Evolutionary conservation across 495 filamentous ascomycete species (phyloP), one percentile per base, ranked within the genome.

Genomic region (Hypoxylon subgilvum): DNA sequence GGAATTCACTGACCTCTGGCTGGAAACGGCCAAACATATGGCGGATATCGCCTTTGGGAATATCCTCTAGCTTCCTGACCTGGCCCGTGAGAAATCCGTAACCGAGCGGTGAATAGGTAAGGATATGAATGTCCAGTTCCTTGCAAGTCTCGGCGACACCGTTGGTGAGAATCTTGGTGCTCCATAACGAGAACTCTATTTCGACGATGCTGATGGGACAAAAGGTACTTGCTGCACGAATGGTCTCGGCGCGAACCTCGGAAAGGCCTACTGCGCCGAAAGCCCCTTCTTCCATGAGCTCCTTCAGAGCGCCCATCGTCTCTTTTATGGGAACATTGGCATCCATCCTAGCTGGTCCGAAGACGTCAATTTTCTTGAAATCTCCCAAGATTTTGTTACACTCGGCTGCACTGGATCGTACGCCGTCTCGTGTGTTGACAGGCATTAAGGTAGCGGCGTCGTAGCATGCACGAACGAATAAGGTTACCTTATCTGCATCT

Each of bases 321-420:
- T 72, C 71, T 30, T 75, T 69, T 9, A 73, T 43, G 6, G 69
- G 70, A n/a, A 72, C 75, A 0, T 79, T 79, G 6, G 75, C 73
- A 56, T 91, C 88, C 18, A 88, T 76, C 1, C 89, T 75, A 6
- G 86, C 86, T 40, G 72, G 81, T 62, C 89, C 83, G 57, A 89
- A 92, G 50, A 91, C 81, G 68, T 92, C 89, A 52, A 93, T 74
- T 22, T 71, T 82, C 75, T 91, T 91, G 51, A 81, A 85, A 12
- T 83, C 86, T 49, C 82, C 80, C 4, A 87, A 71, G 2, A 4
- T 6, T 7, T 60, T 76, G 35, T 89, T 16, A 14, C 34, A 38
- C 13, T 6, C 9, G 63, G 90, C 87, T 30, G 90, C 79, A 45
- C 80, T 84, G 12, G 78, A 74, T 16, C 80, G 78, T 1, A 88